Evolutionary conservation across 352 stramenopile species (phyloP).

Genomic region (Globisporangium nagaii): DNA sequence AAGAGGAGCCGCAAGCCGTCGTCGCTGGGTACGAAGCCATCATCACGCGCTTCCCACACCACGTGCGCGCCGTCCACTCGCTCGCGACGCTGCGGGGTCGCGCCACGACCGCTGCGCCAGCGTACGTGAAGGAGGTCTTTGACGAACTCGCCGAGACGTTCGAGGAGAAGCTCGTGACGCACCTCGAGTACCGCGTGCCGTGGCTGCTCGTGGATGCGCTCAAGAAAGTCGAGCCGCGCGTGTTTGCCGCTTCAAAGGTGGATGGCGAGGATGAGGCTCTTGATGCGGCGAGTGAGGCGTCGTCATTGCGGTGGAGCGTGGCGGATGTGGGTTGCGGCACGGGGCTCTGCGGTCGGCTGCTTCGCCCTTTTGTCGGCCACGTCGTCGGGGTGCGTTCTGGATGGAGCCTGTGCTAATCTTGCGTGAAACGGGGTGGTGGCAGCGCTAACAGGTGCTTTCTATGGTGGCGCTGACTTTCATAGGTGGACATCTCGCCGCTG

Average conservation of each 20-base stretch:
- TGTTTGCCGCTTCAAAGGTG: constrained; percentile 3
- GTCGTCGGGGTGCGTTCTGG: constrained; percentile 41
- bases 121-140: constrained; percentile 74
- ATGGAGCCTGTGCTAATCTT: background rate
- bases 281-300: background rate
- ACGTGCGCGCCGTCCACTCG: constrained; percentile 58
- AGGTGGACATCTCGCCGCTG: constrained; percentile 76
- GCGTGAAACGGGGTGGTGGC: background rate
- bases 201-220: constrained; percentile 74
- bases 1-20: constrained; percentile 50
- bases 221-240: constrained; percentile 28
- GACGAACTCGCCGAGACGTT: constrained; percentile 75
- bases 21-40: constrained; percentile 43
- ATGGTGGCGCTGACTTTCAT: background rate
- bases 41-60: constrained; percentile 21
- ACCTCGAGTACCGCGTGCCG: constrained; percentile 73
- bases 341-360: constrained; percentile 62
- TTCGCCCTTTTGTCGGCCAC: constrained; percentile 48
- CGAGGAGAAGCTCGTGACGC: constrained; percentile 76
- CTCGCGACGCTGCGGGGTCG: constrained; percentile 56
- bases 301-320: constrained; percentile 23
- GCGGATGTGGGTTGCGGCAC: constrained; percentile 75
- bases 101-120: constrained; percentile 41
- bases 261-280: background rate
- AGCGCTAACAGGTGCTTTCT: background rate